Percentiles rank a stretch among this genome's conserved stretches.
These are phyloP conservation scores for Choanephora cucurbitarum DNA, from an alignment of 371 early-diverging fungal species.

Conservation along the genomic window DNA sequence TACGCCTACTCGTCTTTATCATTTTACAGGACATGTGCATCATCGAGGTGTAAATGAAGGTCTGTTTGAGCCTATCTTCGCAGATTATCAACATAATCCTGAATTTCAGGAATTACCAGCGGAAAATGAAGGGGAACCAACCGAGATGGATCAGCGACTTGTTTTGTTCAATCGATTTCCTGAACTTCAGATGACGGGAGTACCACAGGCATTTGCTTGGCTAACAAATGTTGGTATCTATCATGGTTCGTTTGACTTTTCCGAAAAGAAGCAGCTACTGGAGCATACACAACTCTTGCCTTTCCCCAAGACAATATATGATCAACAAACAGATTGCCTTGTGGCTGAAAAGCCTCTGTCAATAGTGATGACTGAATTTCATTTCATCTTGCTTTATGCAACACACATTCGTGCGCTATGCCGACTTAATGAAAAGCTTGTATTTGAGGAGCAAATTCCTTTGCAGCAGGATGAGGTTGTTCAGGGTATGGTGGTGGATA, in stretches of 20 bases:
- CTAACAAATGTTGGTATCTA: slow-evolving; percentile 84
- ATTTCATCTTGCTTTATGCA: slow-evolving; percentile 80
- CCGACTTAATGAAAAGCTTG: slow-evolving; percentile 77
- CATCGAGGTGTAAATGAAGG: slow-evolving; percentile 36
- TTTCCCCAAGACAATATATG: slow-evolving; percentile 59
- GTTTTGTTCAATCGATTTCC: slow-evolving; percentile 69
- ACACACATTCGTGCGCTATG: slow-evolving; percentile 76
- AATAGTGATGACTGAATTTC: slow-evolving; percentile 84
- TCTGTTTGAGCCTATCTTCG: slow-evolving; percentile 65
- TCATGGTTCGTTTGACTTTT: slow-evolving; percentile 53
- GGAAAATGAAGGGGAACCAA: slow-evolving; percentile 52
- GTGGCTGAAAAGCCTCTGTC: slow-evolving; percentile 69
- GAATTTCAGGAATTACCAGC: slow-evolving; percentile 80
- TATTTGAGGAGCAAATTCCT: slow-evolving; percentile 78
- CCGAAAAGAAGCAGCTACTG: slow-evolving; percentile 72
- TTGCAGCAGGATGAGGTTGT: slow-evolving; percentile 58
- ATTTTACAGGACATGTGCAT: slow-evolving; percentile 72
- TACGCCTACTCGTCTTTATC: slow-evolving; percentile 84
- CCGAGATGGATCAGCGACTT: slow-evolving; percentile 35
- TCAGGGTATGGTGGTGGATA: slow-evolving; percentile 72
- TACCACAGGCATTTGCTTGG: slow-evolving; percentile 78
- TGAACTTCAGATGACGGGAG: slow-evolving; percentile 66
- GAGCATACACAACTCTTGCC: slow-evolving; percentile 78
- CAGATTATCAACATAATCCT: slow-evolving; percentile 61
- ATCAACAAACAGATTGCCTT: slow-evolving; percentile 42